phyloP scores from a whole-genome alignment of 2,329 filamentous ascomycete species.

The Westerdykella ornata region DNA sequence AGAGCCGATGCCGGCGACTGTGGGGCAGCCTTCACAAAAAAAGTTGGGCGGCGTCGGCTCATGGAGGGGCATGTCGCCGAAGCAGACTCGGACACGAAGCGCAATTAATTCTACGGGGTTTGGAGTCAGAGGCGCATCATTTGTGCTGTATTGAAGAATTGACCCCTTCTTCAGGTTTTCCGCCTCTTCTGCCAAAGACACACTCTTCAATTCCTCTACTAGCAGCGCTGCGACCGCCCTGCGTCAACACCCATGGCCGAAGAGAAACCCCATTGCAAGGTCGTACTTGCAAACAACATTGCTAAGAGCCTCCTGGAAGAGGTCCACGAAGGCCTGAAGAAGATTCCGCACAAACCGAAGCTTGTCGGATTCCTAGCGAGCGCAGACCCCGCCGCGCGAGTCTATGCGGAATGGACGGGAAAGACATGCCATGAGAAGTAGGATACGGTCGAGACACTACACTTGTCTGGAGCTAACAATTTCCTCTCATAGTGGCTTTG shows the following conservation, averaged over 20 bases:
- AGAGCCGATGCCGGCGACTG: constrained; percentile 14
- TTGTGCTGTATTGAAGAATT: constrained; percentile 3
- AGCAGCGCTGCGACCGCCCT: neutral
- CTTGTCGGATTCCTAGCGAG: constrained; percentile 91
- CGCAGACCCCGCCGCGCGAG: constrained; percentile 77
- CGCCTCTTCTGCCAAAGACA: constrained; percentile 7
- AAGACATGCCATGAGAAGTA: constrained; percentile 96
- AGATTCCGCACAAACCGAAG: constrained; percentile 65
- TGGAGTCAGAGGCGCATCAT: neutral
- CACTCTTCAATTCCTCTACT: neutral
- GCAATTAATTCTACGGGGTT: neutral
- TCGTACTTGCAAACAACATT: constrained; percentile 80
- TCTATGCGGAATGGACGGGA: constrained; percentile 95
- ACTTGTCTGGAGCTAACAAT: neutral
- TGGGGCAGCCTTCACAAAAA: constrained; percentile 8
- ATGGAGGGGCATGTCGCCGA: neutral
- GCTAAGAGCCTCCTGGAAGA: constrained; percentile 74
- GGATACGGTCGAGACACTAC: constrained; percentile 35
- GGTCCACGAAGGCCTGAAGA: constrained; percentile 67
- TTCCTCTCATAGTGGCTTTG: constrained; percentile 63
- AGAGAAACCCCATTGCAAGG: constrained; percentile 65
- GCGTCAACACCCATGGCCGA: constrained; percentile 25
- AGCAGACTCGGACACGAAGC: neutral
- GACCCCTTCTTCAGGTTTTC: constrained; percentile 1
- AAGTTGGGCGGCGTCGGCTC: no score